Conservation (phyloP, 2,329 filamentous ascomycete species). For the Macroventuria anomochaeta region DNA sequence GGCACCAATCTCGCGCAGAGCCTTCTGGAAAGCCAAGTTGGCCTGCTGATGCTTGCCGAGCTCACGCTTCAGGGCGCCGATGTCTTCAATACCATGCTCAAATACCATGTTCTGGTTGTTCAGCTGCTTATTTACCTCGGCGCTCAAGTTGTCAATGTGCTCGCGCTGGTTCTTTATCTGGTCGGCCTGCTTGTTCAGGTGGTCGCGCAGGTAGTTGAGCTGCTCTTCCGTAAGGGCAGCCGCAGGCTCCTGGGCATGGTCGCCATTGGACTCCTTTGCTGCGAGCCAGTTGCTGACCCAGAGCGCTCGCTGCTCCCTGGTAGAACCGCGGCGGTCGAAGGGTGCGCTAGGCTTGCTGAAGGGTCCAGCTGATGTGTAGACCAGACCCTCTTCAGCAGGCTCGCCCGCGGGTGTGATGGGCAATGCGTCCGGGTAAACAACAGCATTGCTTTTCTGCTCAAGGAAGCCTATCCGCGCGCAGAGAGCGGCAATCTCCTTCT, state of each 20-base stretch:
- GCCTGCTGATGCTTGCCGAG: conserved; percentile 97
- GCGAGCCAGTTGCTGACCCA: conserved; percentile 62
- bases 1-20: conserved; percentile 92
- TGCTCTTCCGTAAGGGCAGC: conserved; percentile 78
- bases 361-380: conserved; percentile 50
- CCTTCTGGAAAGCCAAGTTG: conserved; percentile 98
- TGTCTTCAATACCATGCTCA: conserved; percentile 79
- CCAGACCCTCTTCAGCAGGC: conserved; percentile 62
- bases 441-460: conserved; percentile 74
- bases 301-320: conserved; percentile 45
- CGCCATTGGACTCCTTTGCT: conserved; percentile 59
- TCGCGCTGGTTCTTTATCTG: conserved; percentile 87
- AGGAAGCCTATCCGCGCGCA: conserved; percentile 79
- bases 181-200: conserved; percentile 92
- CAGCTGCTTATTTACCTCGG: conserved; percentile 85
- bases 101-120: conserved; percentile 83
- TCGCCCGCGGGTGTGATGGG: conserved; percentile 82
- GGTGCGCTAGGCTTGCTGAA: conserved; percentile 43
- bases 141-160: conserved; percentile 83
- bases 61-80: conserved; percentile 88
- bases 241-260: conserved; percentile 54
- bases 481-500: conserved; percentile 82
- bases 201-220: conserved; percentile 83
- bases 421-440: conserved; percentile 62
- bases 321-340: conserved; percentile 39